phyloP scores from a whole-genome alignment of 2,329 filamentous ascomycete genomes.

The Ascochyta clinopodiicola region DNA sequence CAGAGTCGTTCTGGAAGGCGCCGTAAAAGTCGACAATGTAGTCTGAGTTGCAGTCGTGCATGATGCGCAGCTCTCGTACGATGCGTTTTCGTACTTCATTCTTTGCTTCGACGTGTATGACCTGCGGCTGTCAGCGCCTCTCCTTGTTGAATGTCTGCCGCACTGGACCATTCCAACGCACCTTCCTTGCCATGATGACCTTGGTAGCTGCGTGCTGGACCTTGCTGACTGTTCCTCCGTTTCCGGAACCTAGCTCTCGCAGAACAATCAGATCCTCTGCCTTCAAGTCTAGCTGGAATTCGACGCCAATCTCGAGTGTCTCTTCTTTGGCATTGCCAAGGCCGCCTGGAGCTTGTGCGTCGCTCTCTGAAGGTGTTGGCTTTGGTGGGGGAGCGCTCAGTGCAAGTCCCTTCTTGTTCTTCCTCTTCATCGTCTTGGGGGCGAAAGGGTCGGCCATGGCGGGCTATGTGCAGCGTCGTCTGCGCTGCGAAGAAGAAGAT shows the following conservation, averaged over 20 bases:
- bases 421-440: constrained; percentile 89
- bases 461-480: constrained; percentile 12
- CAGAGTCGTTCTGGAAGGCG: constrained; percentile 93
- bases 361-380: constrained; percentile 73
- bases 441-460: constrained; percentile 68
- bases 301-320: constrained; percentile 92
- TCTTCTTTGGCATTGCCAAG: constrained; percentile 69
- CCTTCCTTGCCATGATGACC: constrained; percentile 97
- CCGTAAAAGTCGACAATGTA: constrained; percentile 99
- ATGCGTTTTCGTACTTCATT: constrained; percentile 97
- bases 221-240: constrained; percentile 98
- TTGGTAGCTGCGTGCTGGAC: constrained; percentile 94
- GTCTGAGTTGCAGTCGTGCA: constrained; percentile 96
- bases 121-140: constrained; percentile 59
- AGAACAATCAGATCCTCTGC: constrained; percentile 92
- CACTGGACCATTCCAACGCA: constrained; percentile 50
- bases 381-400: constrained; percentile 81
- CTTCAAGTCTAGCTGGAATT: constrained; percentile 91
- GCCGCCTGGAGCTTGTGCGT: constrained; percentile 66
- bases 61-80: constrained; percentile 95
- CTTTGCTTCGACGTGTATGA: constrained; percentile 98
- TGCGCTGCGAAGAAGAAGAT: neutral
- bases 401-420: constrained; percentile 96
- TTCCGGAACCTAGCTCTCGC: constrained; percentile 93
- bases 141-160: neutral